Conservation (phyloP, 2,329 filamentous ascomycete species). For the Trichoderma arundinaceum region DNA sequence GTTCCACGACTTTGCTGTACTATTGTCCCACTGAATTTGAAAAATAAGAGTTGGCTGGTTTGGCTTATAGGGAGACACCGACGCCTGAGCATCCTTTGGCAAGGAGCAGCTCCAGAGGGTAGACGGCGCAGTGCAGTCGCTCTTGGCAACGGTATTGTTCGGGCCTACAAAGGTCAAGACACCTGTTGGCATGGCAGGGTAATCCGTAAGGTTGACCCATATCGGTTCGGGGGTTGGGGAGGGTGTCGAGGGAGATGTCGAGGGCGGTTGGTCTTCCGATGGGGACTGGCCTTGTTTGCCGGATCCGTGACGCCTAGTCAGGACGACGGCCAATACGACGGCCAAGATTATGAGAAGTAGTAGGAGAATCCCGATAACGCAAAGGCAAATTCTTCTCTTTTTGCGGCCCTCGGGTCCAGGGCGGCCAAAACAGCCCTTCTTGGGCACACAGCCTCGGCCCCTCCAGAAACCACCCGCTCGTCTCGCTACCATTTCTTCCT, state of each 20-base stretch:
- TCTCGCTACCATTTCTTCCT: slow-evolving; percentile 66
- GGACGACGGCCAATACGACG: slow-evolving; percentile 62
- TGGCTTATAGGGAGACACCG: slow-evolving; percentile 65
- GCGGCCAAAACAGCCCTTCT: slow-evolving; percentile 64
- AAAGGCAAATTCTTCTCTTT: slow-evolving; percentile 64
- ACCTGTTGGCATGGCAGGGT: slow-evolving; percentile 85
- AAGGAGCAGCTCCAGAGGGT: slow-evolving; percentile 87
- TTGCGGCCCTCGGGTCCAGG: slow-evolving; percentile 67
- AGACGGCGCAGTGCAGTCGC: slow-evolving; percentile 72
- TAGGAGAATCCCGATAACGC: slow-evolving; percentile 57
- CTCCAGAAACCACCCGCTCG: slow-evolving; percentile 68
- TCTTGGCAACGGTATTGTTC: slow-evolving; percentile 66
- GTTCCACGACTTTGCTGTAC: slow-evolving; percentile 58
- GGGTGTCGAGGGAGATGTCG: background rate
- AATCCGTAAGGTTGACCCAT: slow-evolving; percentile 86
- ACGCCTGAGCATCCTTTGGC: slow-evolving; percentile 75
- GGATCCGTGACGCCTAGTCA: slow-evolving; percentile 46
- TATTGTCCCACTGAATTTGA: slow-evolving; percentile 75
- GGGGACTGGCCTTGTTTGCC: slow-evolving; percentile 28
- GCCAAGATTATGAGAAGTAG: slow-evolving; percentile 59
- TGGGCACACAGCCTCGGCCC: slow-evolving; percentile 66
- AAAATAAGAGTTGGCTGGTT: slow-evolving; percentile 80
- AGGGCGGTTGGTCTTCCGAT: background rate
- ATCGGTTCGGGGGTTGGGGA: slow-evolving; percentile 42
- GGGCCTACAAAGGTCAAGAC: slow-evolving; percentile 78